Conservation (phyloP, 345 rosid genomes). For the Tarenaya hassleriana region DNA sequence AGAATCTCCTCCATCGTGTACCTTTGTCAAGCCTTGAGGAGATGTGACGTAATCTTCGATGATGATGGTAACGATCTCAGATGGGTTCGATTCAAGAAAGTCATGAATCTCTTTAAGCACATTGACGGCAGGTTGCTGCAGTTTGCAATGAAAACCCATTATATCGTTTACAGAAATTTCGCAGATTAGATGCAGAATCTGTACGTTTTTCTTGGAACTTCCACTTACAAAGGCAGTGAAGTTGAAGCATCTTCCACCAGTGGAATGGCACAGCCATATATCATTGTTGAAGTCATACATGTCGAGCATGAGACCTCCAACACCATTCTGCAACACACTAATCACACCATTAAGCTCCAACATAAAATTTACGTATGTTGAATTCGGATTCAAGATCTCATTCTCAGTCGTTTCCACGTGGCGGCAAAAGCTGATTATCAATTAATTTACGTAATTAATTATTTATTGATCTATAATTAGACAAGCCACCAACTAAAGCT, state of each 20-base stretch:
- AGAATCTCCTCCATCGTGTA: not conserved
- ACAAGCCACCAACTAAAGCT: conserved; percentile 25
- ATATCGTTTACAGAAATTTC: not conserved
- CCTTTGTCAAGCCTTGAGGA: conserved; percentile 61
- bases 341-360: too few species aligned
- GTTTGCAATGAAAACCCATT: not conserved
- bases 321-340: conserved; percentile 62
- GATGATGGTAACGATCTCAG: conserved; percentile 85
- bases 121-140: conserved; percentile 77
- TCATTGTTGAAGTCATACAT: conserved; percentile 76
- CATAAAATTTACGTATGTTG: not conserved
- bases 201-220: not conserved
- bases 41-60: conserved; percentile 90
- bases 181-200: not conserved
- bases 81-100: conserved; percentile 61
- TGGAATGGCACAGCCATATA: conserved; percentile 89
- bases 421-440: not conserved
- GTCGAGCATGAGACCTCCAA: conserved; percentile 90
- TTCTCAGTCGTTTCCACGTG: conserved; percentile 14
- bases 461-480: not conserved
- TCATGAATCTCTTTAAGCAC: conserved; percentile 65
- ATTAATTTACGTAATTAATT: not conserved
- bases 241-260: conserved; percentile 58
- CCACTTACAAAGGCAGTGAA: conserved; percentile 78
- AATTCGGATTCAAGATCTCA: not conserved